These are phyloP conservation scores for Xylaria sp. DNA, from an alignment of 2,329 filamentous ascomycete genomes.

Conservation along the genomic window DNA sequence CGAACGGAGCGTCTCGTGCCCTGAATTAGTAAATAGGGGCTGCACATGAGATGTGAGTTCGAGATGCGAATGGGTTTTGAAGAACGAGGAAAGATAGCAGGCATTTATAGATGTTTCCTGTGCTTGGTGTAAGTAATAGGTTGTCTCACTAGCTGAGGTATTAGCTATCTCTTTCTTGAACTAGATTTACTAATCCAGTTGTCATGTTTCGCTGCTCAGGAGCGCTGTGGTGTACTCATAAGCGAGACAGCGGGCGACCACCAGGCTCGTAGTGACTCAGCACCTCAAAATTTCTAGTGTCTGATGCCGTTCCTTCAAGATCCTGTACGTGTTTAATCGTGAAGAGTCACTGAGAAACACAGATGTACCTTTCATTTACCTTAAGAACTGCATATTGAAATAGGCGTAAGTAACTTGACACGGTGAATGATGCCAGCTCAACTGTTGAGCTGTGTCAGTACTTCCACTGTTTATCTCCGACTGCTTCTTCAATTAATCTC, in stretches of 20 bases:
- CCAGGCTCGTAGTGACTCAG: no score
- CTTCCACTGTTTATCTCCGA: background rate
- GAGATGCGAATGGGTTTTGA: no score
- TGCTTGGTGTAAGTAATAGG: no score
- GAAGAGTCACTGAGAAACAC: background rate
- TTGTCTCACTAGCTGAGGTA: no score
- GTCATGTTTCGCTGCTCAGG: no score
- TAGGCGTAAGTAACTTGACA: background rate
- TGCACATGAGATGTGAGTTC: no score
- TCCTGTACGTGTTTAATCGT: background rate
- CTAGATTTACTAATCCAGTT: background rate
- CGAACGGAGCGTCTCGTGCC: no score
- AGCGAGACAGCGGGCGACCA: no score
- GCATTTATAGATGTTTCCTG: background rate
- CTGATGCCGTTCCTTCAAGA: background rate
- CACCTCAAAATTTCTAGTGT: no score
- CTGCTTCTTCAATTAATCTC: background rate
- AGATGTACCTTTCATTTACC: background rate
- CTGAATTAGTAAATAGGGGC: no score
- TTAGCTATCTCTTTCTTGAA: background rate
- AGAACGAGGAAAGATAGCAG: no score
- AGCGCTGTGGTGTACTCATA: no score
- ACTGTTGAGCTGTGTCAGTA: background rate
- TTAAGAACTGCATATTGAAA: background rate
- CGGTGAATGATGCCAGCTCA: background rate